Percentiles rank a stretch among this genome's conserved stretches.
Conservation (phyloP, 192 early-diverging fungal species). For the Gonapodya sp. region DNA sequence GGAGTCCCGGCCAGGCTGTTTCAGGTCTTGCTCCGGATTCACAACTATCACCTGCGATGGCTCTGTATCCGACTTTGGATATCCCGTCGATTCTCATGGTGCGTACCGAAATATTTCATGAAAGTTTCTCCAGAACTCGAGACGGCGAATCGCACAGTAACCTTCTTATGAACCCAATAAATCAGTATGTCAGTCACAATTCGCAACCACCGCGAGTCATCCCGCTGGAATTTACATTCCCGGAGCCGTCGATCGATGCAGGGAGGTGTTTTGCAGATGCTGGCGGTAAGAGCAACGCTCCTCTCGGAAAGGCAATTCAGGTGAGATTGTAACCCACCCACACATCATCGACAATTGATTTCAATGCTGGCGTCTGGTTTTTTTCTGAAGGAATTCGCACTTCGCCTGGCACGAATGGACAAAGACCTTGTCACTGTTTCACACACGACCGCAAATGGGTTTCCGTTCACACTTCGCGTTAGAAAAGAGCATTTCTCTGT, state of each 20-base stretch:
- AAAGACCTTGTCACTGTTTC: not conserved
- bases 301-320: not conserved
- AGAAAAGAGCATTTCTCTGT: not conserved
- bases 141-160: not conserved
- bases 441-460: not conserved
- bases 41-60: too few relatives aligned
- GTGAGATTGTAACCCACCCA: too few relatives aligned
- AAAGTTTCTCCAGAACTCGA: too few relatives aligned
- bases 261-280: not conserved
- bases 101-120: not conserved
- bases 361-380: too few relatives aligned
- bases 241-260: not conserved
- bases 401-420: not conserved
- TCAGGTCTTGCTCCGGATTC: too few relatives aligned
- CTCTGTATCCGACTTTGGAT: not conserved
- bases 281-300: not conserved
- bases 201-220: not conserved
- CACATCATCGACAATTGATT: too few relatives aligned
- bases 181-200: not conserved
- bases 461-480: not conserved
- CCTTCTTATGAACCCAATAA: not conserved
- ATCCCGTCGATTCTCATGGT: not conserved
- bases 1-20: too few relatives aligned
- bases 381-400: not conserved
- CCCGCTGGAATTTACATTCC: not conserved